phyloP scores from a whole-genome alignment of 768 basidiomycete species.

The Roridomyces roridus region DNA sequence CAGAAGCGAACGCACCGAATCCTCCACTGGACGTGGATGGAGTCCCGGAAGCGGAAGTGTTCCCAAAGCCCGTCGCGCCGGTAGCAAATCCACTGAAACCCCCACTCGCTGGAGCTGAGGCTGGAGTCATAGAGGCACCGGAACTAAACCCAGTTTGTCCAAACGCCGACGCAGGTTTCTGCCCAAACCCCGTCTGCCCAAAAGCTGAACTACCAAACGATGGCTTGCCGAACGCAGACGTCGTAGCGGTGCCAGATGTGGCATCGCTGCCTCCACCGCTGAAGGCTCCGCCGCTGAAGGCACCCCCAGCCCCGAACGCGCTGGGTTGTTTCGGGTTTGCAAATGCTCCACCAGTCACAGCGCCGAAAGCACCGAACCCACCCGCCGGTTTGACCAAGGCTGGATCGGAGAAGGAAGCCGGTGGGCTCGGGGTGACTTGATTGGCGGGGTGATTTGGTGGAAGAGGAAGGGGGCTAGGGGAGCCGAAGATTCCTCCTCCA shows the following conservation, averaged over 20 bases:
- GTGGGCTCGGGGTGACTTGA: slow-evolving; percentile 13
- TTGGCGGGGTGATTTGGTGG: slow-evolving; percentile 31
- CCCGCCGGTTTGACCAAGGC: slow-evolving; percentile 23
- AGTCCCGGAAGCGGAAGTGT: slow-evolving; percentile 10
- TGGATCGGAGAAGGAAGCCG: slow-evolving; percentile 20
- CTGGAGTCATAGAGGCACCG: slow-evolving; percentile 10
- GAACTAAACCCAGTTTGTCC: slow-evolving; percentile 39
- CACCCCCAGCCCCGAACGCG: slow-evolving; percentile 48
- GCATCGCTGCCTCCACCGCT: not conserved
- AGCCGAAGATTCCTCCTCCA: slow-evolving; percentile 38
- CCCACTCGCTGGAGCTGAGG: slow-evolving; percentile 26
- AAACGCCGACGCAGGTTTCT: slow-evolving; percentile 41
- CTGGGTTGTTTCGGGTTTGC: slow-evolving; percentile 31
- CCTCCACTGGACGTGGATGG: slow-evolving; percentile 20
- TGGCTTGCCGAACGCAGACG: slow-evolving; percentile 25
- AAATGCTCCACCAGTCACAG: slow-evolving; percentile 35
- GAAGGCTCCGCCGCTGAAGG: slow-evolving; percentile 20
- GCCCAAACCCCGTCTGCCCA: slow-evolving; percentile 37
- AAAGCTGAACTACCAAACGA: slow-evolving; percentile 32
- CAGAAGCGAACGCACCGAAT: slow-evolving; percentile 31
- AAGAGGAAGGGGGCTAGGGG: slow-evolving; percentile 26
- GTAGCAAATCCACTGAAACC: slow-evolving; percentile 45
- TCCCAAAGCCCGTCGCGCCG: slow-evolving; percentile 21
- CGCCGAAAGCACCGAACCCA: slow-evolving; percentile 31
- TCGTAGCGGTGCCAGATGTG: slow-evolving; percentile 10